These are phyloP conservation scores for Zopfia rhizophila DNA, from an alignment of 2,329 filamentous ascomycete genomes.

Conservation along the genomic window DNA sequence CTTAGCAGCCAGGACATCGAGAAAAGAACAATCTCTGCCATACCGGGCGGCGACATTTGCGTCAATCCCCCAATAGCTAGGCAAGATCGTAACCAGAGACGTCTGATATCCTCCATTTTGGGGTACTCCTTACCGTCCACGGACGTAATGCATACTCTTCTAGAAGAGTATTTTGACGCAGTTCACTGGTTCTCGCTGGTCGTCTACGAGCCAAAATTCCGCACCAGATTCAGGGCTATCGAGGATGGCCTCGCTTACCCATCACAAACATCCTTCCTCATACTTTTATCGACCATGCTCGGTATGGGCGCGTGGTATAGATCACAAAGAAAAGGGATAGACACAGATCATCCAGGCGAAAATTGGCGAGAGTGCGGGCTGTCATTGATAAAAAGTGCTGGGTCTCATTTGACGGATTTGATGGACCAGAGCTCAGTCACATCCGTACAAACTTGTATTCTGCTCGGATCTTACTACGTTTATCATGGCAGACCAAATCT, in stretches of 20 bases:
- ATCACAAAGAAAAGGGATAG: conserved; percentile 30
- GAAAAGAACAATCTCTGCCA: conserved; percentile 46
- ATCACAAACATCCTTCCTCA: conserved; percentile 50
- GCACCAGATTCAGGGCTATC: conserved; percentile 44
- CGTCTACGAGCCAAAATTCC: conserved; percentile 55
- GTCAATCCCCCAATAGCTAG: conserved; percentile 12
- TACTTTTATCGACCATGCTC: conserved; percentile 51
- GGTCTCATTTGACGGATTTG: conserved; percentile 51
- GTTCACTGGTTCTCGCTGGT: conserved; percentile 60
- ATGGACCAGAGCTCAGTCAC: conserved; percentile 54
- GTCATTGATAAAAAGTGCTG: conserved; percentile 38
- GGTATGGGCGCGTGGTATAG: conserved; percentile 54
- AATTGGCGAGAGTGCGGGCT: conserved; percentile 27
- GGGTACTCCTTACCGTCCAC: conserved; percentile 41
- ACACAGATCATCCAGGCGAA: conserved; percentile 14
- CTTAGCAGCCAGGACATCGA: conserved; percentile 39
- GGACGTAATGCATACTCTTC: conserved; percentile 39
- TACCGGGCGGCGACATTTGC: conserved; percentile 42
- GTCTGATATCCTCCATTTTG: conserved; percentile 39
- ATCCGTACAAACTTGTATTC: conserved; percentile 51
- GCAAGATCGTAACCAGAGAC: conserved; percentile 25
- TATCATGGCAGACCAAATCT: conserved; percentile 56
- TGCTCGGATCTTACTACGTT: conserved; percentile 55
- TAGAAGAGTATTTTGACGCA: conserved; percentile 55
- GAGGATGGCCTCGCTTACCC: conserved; percentile 46